These are phyloP conservation scores for Trametopsis cervina DNA, from an alignment of 768 basidiomycete species.

Conservation along the genomic window DNA sequence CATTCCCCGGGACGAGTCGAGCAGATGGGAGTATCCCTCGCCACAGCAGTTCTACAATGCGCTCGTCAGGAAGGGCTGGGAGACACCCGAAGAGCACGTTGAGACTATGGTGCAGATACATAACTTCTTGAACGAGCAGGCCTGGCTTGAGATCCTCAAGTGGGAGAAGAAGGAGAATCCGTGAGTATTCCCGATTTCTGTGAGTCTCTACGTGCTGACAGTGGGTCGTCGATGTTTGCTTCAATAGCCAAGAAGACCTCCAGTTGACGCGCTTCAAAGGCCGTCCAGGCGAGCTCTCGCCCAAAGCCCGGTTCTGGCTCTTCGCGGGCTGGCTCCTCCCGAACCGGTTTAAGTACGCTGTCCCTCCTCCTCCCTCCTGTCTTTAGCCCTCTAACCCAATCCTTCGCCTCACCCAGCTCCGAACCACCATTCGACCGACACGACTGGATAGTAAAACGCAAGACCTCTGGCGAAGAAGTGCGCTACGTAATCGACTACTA, in stretches of 20 bases:
- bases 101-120: constrained; percentile 98
- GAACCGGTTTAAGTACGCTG: constrained; percentile 76
- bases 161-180: constrained; percentile 75
- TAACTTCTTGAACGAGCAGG: constrained; percentile 95
- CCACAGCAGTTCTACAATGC: constrained; percentile 99
- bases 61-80: constrained; percentile 92
- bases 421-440: constrained; percentile 93
- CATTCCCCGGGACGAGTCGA: constrained; percentile 63
- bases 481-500: constrained; percentile 99
- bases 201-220: not conserved
- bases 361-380: not conserved
- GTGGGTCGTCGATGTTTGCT: too few species aligned
- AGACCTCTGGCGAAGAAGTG: constrained; percentile 71
- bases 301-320: constrained; percentile 85
- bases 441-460: constrained; percentile 91
- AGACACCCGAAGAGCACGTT: constrained; percentile 92
- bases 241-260: constrained; percentile 52
- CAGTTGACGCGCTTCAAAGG: constrained; percentile 84
- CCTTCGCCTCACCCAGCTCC: constrained; percentile 38
- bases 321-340: constrained; percentile 88
- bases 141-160: constrained; percentile 89
- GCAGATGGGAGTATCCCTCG: constrained; percentile 91
- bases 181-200: constrained; percentile 35
- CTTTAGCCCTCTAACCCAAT: not conserved
- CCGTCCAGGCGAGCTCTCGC: constrained; percentile 86